These are phyloP conservation scores for Aspergillus sp. DNA, from an alignment of 2,329 filamentous ascomycete genomes.

Conservation along the genomic window DNA sequence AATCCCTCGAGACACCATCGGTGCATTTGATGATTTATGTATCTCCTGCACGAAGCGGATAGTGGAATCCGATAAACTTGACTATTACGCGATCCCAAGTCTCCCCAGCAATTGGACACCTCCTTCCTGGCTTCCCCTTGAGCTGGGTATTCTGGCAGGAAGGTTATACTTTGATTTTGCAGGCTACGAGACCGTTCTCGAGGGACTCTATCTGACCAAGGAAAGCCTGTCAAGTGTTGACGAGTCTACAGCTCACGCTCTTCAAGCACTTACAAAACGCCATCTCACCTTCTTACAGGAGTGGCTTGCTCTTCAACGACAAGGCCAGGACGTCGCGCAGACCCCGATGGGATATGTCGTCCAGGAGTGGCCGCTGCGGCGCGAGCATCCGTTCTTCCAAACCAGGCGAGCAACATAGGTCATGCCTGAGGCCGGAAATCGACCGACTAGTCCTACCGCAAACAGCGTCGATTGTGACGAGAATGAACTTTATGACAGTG, in stretches of 20 bases:
- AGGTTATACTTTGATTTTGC: constrained; percentile 52
- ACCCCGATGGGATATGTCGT: constrained; percentile 39
- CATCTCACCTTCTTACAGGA: constrained; percentile 32
- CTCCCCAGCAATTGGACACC: constrained; percentile 42
- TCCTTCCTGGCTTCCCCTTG: constrained; percentile 56
- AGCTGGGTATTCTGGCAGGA: constrained; percentile 62
- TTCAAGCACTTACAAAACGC: constrained; percentile 9
- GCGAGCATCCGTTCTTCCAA: constrained; percentile 30
- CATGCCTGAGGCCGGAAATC: background rate
- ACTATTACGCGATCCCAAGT: constrained; percentile 53
- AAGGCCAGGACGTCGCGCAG: constrained; percentile 36
- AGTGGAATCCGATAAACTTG: constrained; percentile 57
- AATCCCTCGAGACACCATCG: background rate
- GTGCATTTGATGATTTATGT: constrained; percentile 58
- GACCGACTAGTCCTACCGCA: background rate
- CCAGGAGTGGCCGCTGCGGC: constrained; percentile 25
- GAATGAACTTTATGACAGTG: too few species aligned
- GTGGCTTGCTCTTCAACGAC: constrained; percentile 32
- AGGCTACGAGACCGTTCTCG: constrained; percentile 19
- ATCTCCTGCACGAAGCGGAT: constrained; percentile 59
- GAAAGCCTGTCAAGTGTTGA: background rate
- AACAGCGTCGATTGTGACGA: too few species aligned
- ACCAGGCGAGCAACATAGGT: background rate
- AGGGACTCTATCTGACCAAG: background rate
- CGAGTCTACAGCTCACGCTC: background rate